Evolutionary conservation across 2,329 filamentous ascomycete genomes (phyloP), one percentile per base, ranked within the genome.

Genomic region (Curvularia verruculosa): DNA sequence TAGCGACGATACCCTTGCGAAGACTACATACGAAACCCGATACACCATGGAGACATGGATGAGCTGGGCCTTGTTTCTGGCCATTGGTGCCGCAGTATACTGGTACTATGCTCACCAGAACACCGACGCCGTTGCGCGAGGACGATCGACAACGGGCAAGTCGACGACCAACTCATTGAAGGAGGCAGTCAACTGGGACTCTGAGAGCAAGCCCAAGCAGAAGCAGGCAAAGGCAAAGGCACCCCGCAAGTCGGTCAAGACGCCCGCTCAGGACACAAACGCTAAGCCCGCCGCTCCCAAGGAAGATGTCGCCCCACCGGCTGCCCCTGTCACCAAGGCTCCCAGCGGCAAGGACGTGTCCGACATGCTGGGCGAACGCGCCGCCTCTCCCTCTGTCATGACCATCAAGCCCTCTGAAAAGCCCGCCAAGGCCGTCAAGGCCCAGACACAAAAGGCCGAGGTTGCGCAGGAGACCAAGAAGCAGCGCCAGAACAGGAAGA

Each of bases 401-500:
- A 90, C 90, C 60, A 82, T 98, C 62, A 95, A 89, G 52, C 87
- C 88, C 74, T 85, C 77, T 70, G 84, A 78, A 74, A 86, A 83
- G 79, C 79, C 80, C 19, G 75, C 77, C 31, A 87, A 87, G 76
- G 77, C 83, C 31, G 76, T 84, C 72, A 85, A 88, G 78, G 81
- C 85, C 60, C 87, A 88, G 77, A 79, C 83, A 50, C 86, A 88
- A 79, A 80, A 83, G 39, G 82, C 78, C 54, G 73, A 75, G 50
- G 59, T 64, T 21, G 59, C 85, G 47, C 85, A 84, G 18, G 90
- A 96, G 82, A 90, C 89, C 19, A 97, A 97, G 89, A 97, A 97
- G 83, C 91, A 96, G 81, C 88, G 92, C 58, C 93, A 97, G 81
- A 95, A 96, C 80, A 86, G 89, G 66, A 87, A 89, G 81, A 97